A percentile compares a stretch with the other conserved stretches of the same genome.
These are phyloP conservation scores for Pelargonium exstipulatum DNA, from an alignment of 441 rosid genomes.

Conservation along the genomic window DNA sequence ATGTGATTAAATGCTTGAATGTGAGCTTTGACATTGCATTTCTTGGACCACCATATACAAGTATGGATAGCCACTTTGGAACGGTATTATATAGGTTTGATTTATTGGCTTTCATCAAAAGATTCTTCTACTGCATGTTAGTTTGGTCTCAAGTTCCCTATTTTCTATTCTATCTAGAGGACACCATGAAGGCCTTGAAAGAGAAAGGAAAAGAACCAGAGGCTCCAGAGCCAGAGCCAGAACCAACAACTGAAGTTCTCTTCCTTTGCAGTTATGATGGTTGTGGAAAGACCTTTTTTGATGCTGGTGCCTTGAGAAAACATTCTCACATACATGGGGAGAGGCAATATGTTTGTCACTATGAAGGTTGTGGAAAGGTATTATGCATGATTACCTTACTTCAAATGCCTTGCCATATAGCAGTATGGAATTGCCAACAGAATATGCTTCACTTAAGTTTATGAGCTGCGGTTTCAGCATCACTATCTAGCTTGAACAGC, in stretches of 20 bases:
- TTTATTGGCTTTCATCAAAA: too few relatives aligned
- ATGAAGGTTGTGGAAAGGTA: constrained; percentile 85
- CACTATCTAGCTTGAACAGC: too few relatives aligned
- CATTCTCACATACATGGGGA: constrained; percentile 98
- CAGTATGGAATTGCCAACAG: too few relatives aligned
- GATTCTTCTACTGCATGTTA: neutral
- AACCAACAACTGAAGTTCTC: constrained; percentile 84
- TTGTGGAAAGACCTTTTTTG: constrained; percentile 90
- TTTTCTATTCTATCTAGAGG: constrained; percentile 36
- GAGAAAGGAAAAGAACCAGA: constrained; percentile 65
- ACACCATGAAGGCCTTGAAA: constrained; percentile 51
- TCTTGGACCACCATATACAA: too few relatives aligned
- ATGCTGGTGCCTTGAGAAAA: constrained; percentile 82
- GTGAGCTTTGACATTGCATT: too few relatives aligned
- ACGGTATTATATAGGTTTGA: too few relatives aligned
- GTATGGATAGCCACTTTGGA: too few relatives aligned
- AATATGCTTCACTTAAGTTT: neutral
- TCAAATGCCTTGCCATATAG: neutral
- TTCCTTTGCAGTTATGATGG: constrained; percentile 93
- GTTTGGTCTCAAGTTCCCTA: neutral
- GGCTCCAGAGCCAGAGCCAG: constrained; percentile 70
- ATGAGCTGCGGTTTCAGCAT: too few relatives aligned
- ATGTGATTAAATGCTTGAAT: too few relatives aligned
- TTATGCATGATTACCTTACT: neutral
- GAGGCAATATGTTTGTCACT: constrained; percentile 78